Conservation (phyloP, 1,139 yeast species). For the Taphrina flavorubra region DNA sequence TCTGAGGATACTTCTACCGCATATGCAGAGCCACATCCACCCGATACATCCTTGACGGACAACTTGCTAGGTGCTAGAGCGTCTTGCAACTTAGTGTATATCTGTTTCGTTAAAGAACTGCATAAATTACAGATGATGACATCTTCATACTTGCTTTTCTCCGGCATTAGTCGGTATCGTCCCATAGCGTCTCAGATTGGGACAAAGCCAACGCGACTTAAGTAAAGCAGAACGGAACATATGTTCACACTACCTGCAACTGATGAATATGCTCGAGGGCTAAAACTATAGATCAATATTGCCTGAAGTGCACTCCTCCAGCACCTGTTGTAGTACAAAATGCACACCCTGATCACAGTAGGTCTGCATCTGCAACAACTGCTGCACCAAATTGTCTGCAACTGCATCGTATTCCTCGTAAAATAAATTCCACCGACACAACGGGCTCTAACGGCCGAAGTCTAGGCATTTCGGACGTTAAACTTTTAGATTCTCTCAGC, state of each 20-base stretch:
- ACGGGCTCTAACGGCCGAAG: conserved; percentile 9
- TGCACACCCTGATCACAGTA: too few relatives aligned
- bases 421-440: neutral
- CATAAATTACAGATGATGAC: neutral
- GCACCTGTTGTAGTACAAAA: too few relatives aligned
- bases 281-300: too few relatives aligned
- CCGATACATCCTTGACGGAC: conserved; percentile 78
- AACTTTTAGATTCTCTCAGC: neutral
- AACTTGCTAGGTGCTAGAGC: conserved; percentile 66
- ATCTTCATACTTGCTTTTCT: conserved; percentile 29
- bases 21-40: conserved; percentile 98
- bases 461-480: neutral
- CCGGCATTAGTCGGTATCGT: conserved; percentile 39
- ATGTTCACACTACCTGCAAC: neutral
- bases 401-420: neutral
- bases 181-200: neutral
- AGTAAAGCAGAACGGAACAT: neutral
- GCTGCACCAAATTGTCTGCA: too few relatives aligned
- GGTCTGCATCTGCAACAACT: neutral
- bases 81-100: conserved; percentile 56
- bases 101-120: conserved; percentile 51
- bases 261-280: neutral
- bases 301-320: neutral
- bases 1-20: conserved; percentile 78
- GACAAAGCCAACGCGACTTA: neutral